Evolutionary conservation across 108 stramenopile genomes (phyloP).

Genomic region (Nannochloropsis gaditana): DNA sequence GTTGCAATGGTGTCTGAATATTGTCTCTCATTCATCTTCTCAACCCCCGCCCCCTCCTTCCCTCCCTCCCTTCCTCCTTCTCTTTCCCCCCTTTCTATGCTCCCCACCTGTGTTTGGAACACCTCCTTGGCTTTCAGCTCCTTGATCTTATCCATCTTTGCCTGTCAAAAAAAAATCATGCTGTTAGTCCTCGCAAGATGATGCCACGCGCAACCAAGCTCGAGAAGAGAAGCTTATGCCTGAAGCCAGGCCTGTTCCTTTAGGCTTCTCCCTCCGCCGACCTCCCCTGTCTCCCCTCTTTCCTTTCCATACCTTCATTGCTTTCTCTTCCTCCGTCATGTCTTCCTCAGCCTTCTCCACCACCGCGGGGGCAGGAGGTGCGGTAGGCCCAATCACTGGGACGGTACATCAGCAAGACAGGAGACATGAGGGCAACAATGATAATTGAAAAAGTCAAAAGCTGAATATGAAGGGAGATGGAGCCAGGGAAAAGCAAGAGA

Average conservation of each 20-base stretch:
- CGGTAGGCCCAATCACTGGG: not conserved
- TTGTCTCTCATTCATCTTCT: not conserved
- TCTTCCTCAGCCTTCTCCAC: not conserved
- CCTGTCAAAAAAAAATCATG: not conserved
- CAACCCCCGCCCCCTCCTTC: not conserved
- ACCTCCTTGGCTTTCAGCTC: not conserved
- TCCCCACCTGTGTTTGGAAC: not conserved
- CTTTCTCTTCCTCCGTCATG: not conserved
- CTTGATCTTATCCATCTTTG: not conserved
- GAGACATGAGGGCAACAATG: not conserved
- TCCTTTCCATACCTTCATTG: not conserved
- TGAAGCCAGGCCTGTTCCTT: not conserved
- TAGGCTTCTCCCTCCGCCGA: not conserved
- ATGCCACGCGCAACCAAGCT: not conserved
- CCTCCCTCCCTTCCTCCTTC: not conserved
- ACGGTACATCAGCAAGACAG: not conserved
- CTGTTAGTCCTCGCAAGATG: not conserved
- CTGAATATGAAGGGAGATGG: too few relatives aligned
- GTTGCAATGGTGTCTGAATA: not conserved
- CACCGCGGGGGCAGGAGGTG: not conserved
- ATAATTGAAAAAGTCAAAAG: not conserved
- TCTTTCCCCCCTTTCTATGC: not conserved
- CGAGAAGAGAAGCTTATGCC: not conserved
- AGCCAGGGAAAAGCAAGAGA: too few relatives aligned
- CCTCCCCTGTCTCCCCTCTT: not conserved